Base-by-base conservation (phyloP, 2,329 filamentous ascomycete genomes). In the Nigrospora oryzae region DNA sequence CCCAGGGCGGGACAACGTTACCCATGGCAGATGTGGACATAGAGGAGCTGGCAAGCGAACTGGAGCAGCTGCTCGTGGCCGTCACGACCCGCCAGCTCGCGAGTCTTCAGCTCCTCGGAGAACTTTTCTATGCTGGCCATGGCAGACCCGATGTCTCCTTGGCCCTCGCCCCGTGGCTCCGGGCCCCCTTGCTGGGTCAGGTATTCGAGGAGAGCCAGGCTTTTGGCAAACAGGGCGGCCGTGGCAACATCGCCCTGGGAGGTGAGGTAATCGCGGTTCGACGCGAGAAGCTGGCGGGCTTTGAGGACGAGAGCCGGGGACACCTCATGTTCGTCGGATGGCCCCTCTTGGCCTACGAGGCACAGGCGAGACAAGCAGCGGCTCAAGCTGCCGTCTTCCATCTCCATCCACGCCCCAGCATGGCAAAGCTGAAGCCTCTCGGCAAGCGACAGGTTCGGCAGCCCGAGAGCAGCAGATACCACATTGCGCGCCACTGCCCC, bases 51-150 rank as follows among this genome's bases (percentile, higher is more conserved):
- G 6, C 83, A 74, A 30, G 81, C 77, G 45, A 74, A 73, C 64
- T 95, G 87, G 14, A 90, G 75, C 0, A 89, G 65, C 1, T 75
- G 65, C 60, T 95, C 86, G 34, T 79, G 74, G 2, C 65, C 56
- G 0, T 63, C 50, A 8, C 64, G 62, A 0, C 50, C 39, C 6
- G 53, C 56, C 6, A 62, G 52, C 7, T 61, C 56, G 32, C 65
- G 67, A 3, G 64, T 57, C 5, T 58, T 54, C 5, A 80, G 61
- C 4, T 70, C 70, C 1, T 56, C 52, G 10, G 71, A 75, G 46
- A 66, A 70, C 11, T 51, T 53, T 32, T 60, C 66, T 43, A 72
- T 65, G 45, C 57, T 60, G 8, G 56, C 56, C 52, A 74, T 70
- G 33, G 69, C 71, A n/a, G 71, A 65, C 8, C 66, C 63, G 32